Evolutionary conservation across 768 basidiomycete species (phyloP).

Genomic region (Fomitopsis serialis): DNA sequence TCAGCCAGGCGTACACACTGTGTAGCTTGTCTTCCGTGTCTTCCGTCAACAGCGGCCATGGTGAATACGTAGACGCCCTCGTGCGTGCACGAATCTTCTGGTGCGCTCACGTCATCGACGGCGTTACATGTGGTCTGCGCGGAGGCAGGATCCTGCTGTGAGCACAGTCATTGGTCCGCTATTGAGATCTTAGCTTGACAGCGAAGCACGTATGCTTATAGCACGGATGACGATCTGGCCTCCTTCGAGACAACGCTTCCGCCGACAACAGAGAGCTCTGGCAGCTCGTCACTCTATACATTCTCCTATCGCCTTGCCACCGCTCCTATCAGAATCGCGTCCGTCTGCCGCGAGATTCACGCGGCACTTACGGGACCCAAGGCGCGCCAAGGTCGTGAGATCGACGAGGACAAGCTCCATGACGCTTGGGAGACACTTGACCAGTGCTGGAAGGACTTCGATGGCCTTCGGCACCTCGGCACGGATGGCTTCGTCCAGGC

Average conservation of each 20-base stretch:
- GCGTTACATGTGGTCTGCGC: conserved; percentile 72
- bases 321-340: conserved; percentile 69
- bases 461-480: conserved; percentile 45
- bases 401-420: conserved; percentile 62
- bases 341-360: conserved; percentile 76
- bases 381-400: conserved; percentile 51
- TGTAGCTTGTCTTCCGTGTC: conserved; percentile 50
- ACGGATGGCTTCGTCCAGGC: conserved; percentile 34
- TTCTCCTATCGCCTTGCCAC: conserved; percentile 57
- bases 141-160: conserved; percentile 84
- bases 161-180: conserved; percentile 20
- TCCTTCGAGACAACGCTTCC: conserved; percentile 60
- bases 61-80: conserved; percentile 50
- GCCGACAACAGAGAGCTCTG: conserved; percentile 10
- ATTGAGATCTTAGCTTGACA: conserved; percentile 4
- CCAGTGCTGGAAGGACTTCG: conserved; percentile 80
- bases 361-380: conserved; percentile 71
- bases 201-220: conserved; percentile 21
- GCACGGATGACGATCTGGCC: conserved; percentile 71
- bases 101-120: conserved; percentile 86
- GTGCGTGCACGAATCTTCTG: conserved; percentile 81
- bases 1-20: conserved; percentile 77
- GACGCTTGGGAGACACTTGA: conserved; percentile 86
- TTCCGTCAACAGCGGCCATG: conserved; percentile 43
- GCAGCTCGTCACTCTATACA: conserved; percentile 38